A percentile compares a stretch with the other conserved stretches of the same genome.
phyloP scores from a whole-genome alignment of 2,329 filamentous ascomycete genomes.

The Cladophialophora psammophila region DNA sequence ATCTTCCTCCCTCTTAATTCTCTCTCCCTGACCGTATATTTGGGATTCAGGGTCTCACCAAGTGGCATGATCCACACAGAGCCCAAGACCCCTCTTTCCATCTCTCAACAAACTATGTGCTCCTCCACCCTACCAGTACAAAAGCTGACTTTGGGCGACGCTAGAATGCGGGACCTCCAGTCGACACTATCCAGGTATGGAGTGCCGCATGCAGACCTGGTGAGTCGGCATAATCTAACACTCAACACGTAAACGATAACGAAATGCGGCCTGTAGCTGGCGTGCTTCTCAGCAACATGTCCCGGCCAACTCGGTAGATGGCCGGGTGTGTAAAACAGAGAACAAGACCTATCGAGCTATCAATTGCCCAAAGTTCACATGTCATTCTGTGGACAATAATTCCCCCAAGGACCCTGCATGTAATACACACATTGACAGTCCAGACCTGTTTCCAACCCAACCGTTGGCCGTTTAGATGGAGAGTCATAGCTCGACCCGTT shows the following conservation, averaged over 20 bases:
- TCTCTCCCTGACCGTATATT: neutral
- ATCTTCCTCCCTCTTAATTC: too few species aligned
- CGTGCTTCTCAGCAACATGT: neutral
- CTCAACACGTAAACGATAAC: neutral
- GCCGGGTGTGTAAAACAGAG: neutral
- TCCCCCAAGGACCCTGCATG: neutral
- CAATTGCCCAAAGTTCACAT: neutral
- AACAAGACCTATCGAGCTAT: too few species aligned
- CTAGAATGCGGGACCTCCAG: neutral
- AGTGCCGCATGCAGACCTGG: neutral
- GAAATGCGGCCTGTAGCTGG: slow-evolving; percentile 1
- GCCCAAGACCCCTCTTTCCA: neutral
- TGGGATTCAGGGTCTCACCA: neutral
- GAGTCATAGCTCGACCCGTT: neutral
- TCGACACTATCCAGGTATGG: neutral
- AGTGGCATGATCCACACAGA: slow-evolving; percentile 5
- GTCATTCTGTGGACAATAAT: neutral
- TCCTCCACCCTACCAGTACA: neutral
- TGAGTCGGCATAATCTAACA: neutral
- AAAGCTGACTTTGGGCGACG: neutral
- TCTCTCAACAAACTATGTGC: neutral
- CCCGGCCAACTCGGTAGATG: neutral
- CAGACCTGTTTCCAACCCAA: neutral
- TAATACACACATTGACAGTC: neutral
- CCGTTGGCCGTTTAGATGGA: neutral